Conservation (phyloP, 441 rosid species). For the Syzygium syzygioides region DNA sequence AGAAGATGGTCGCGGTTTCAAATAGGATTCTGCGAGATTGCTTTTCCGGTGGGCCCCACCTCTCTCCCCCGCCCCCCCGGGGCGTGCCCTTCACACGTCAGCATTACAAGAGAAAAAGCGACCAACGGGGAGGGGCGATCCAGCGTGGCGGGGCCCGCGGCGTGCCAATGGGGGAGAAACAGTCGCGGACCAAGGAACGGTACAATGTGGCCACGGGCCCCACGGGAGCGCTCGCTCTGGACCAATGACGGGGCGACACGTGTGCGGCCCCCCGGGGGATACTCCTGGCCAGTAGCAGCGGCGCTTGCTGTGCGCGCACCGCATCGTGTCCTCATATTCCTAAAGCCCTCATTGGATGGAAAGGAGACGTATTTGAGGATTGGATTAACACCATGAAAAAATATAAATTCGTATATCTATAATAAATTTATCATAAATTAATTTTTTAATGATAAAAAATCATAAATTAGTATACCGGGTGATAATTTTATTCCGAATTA, state of each 20-base stretch:
- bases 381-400: too few species aligned
- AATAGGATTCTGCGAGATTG: too few species aligned
- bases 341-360: background rate
- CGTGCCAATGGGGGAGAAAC: background rate
- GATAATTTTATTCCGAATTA: too few species aligned
- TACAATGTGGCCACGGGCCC: background rate
- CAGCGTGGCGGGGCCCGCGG: background rate
- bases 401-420: accelerated
- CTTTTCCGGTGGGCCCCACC: background rate
- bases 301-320: background rate
- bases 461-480: accelerated
- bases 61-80: background rate
- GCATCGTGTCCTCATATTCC: background rate
- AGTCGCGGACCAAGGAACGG: background rate
- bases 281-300: background rate
- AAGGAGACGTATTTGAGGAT: accelerated
- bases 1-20: background rate
- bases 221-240: background rate
- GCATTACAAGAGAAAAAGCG: background rate
- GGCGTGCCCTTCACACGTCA: background rate
- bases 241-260: background rate
- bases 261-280: background rate
- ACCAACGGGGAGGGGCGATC: background rate
- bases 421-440: too few species aligned
- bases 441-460: too few species aligned